Conservation (phyloP, 2,329 filamentous ascomycete species). For the Ascochyta clinopodiicola region DNA sequence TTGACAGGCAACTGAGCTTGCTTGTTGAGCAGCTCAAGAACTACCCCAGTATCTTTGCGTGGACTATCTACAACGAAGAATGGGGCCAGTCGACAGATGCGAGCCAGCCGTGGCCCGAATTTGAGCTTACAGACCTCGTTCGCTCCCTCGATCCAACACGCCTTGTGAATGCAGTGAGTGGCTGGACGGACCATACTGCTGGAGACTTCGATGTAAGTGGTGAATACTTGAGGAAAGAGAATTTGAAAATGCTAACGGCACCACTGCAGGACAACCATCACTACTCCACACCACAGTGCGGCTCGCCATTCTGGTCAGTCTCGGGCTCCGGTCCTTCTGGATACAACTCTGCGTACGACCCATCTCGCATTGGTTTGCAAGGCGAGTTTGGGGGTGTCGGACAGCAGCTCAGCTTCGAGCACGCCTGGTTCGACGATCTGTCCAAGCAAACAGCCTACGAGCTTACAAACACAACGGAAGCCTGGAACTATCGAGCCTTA, state of each 20-base stretch:
- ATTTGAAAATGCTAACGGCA: not conserved
- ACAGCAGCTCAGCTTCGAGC: conserved; percentile 66
- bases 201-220: conserved; percentile 61
- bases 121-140: conserved; percentile 62
- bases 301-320: conserved; percentile 70
- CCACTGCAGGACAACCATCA: conserved; percentile 68
- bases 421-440: conserved; percentile 69
- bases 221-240: not conserved
- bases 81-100: conserved; percentile 66
- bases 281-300: conserved; percentile 74
- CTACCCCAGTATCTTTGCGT: conserved; percentile 70
- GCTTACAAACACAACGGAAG: conserved; percentile 62
- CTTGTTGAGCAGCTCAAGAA: conserved; percentile 68
- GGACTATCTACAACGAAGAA: conserved; percentile 76
- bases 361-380: conserved; percentile 68
- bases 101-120: conserved; percentile 60
- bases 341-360: conserved; percentile 59
- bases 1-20: conserved; percentile 67
- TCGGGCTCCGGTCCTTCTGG: conserved; percentile 53
- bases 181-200: conserved; percentile 72
- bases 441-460: conserved; percentile 71
- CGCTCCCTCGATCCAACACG: conserved; percentile 67
- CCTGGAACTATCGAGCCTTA: conserved; percentile 72
- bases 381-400: conserved; percentile 76
- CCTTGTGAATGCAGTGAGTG: conserved; percentile 67